phyloP scores from a whole-genome alignment of 768 basidiomycete species.

The Pleurotus giganteus region DNA sequence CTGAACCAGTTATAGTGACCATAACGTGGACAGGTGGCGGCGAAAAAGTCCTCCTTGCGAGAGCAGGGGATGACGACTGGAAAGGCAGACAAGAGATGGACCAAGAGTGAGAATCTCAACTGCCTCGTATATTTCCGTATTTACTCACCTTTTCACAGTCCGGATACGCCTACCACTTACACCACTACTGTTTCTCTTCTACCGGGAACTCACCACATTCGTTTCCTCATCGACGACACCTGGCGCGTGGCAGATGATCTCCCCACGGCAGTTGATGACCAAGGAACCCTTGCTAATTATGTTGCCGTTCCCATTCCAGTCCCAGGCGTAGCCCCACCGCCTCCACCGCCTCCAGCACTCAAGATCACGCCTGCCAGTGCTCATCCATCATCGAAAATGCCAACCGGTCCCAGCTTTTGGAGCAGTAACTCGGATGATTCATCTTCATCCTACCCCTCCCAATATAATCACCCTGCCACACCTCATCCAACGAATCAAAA shows the following conservation, averaged over 20 bases:
- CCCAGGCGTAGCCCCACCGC: not conserved
- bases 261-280: constrained; percentile 89
- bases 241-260: constrained; percentile 77
- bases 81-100: constrained; percentile 66
- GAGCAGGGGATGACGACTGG: constrained; percentile 77
- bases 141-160: constrained; percentile 11
- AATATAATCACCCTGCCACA: constrained; percentile 10
- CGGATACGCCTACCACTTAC: constrained; percentile 33
- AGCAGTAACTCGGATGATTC: constrained; percentile 17
- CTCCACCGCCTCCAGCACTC: constrained; percentile 21
- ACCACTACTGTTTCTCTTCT: constrained; percentile 50
- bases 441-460: constrained; percentile 23
- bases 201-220: constrained; percentile 91
- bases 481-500: constrained; percentile 10
- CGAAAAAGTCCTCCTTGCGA: constrained; percentile 60
- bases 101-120: constrained; percentile 47
- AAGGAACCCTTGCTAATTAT: constrained; percentile 93
- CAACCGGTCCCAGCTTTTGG: constrained; percentile 41
- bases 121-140: constrained; percentile 10
- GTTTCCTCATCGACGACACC: constrained; percentile 91
- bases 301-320: constrained; percentile 56
- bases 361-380: constrained; percentile 25
- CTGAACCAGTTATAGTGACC: constrained; percentile 40
- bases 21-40: constrained; percentile 70
- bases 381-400: constrained; percentile 17